Evolutionary conservation across 768 basidiomycete genomes (phyloP), one percentile per base, ranked within the genome.

Genomic region (Xanthoconium purpureum): DNA sequence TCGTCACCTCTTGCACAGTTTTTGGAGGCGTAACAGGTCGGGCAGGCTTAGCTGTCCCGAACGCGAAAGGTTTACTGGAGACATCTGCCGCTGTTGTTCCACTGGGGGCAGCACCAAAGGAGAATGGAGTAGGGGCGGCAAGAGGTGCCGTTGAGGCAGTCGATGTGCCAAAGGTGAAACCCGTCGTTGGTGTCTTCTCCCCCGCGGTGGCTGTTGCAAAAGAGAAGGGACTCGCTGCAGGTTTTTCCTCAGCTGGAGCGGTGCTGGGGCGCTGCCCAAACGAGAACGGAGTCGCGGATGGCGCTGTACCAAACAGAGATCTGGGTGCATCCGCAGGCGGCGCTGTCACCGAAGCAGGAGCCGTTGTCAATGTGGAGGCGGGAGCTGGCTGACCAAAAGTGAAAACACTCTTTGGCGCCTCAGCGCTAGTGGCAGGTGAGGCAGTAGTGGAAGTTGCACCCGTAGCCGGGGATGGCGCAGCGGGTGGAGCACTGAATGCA

Each of bases 21-120:
- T 77, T 82, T 3, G 89, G 89, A 11, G 88, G 87, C 0, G 88
- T 89, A 6, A 75, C 72, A n/a, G 87, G 77, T 20, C 85, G 76
- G 29, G 75, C 69, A 43, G 70, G 44, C 12, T 73, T 60, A 13
- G 77, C 55, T 33, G 73, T 58, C 35, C 82, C 84, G 56, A 89
- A 88, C 14, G 74, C 40, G 58, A 88, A 87, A 12, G 79, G 67
- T 61, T 83, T 84, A 51, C 67, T 76, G 7, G 81, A 74, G 10
- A 74, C 74, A 58, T 80, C 77, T n/a, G 77, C 66, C 3, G 70
- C 68, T 24, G 68, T 64, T n/a, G 69, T 69, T 52, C 65, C 67
- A 28, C 65, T 68, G 24, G 72, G 65, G 44, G 79, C 66, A 37
- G 70, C 65, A 47, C 79, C 77, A 58, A 88, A 88, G 10, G 77